A percentile compares a stretch with the other conserved stretches of the same genome.
Evolutionary conservation across 306 rosid genomes (phyloP).

Genomic region (Boehmeria nivea): DNA sequence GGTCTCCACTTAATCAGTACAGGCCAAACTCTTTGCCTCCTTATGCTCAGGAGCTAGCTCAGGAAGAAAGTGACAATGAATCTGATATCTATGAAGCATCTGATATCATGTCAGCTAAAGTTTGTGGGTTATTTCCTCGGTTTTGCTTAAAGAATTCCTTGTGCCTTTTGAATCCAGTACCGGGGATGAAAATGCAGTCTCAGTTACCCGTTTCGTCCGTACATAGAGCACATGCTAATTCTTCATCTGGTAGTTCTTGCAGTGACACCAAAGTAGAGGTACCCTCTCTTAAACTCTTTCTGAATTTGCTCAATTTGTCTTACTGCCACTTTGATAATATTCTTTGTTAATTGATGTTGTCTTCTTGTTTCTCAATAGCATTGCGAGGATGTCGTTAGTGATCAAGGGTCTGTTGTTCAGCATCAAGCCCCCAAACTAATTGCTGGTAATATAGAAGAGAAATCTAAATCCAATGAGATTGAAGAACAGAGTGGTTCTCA

Average conservation of each 20-base stretch:
- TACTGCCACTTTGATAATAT: constrained; percentile 8
- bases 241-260: constrained; percentile 32
- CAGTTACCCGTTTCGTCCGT: constrained; percentile 24
- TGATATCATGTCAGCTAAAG: constrained; percentile 25
- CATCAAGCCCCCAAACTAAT: too few species aligned
- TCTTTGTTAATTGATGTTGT: too few species aligned
- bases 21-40: constrained; percentile 24
- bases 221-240: constrained; percentile 35
- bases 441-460: constrained; percentile 10
- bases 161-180: constrained; percentile 45
- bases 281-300: constrained; percentile 12
- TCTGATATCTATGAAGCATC: constrained; percentile 31
- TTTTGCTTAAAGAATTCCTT: constrained; percentile 30
- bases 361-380: constrained; percentile 33
- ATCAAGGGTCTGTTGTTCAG: constrained; percentile 22
- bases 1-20: constrained; percentile 30
- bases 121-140: constrained; percentile 55
- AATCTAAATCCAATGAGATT: constrained; percentile 18
- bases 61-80: constrained; percentile 46
- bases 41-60: constrained; percentile 26
- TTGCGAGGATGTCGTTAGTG: constrained; percentile 29
- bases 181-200: constrained; percentile 45
- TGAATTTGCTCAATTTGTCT: constrained; percentile 2
- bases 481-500: constrained; percentile 9
- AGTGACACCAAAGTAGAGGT: constrained; percentile 42